Evolutionary conservation across 2,329 filamentous ascomycete species (phyloP).

Genomic region (Lithohypha guttulata): DNA sequence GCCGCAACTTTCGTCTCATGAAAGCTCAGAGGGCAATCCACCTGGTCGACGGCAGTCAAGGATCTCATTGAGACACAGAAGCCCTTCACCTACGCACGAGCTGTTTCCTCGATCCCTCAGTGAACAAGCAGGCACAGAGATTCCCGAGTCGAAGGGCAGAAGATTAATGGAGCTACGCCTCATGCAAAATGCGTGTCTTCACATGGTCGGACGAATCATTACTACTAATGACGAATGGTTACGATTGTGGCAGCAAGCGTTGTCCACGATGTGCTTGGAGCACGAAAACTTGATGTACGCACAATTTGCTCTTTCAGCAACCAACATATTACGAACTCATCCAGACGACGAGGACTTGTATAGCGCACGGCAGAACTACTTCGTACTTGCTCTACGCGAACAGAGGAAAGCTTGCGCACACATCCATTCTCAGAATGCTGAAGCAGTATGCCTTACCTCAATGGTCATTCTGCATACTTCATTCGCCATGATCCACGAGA

Average conservation of each 20-base stretch:
- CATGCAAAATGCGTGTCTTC: constrained; percentile 9
- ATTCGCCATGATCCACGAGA: constrained; percentile 25
- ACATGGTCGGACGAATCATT: constrained; percentile 7
- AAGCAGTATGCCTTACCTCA: constrained; percentile 24
- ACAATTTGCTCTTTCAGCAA: constrained; percentile 11
- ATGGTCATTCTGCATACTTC: constrained; percentile 25
- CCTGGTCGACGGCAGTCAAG: background rate
- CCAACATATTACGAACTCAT: constrained; percentile 9
- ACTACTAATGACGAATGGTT: constrained; percentile 3
- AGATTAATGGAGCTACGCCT: constrained; percentile 15
- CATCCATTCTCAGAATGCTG: constrained; percentile 22
- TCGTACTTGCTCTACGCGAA: constrained; percentile 23
- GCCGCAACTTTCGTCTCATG: background rate
- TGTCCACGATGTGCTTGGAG: constrained; percentile 10
- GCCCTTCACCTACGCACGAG: constrained; percentile 1
- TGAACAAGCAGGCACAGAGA: constrained; percentile 5
- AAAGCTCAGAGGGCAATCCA: background rate
- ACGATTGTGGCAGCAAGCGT: constrained; percentile 2
- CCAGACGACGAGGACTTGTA: constrained; percentile 9
- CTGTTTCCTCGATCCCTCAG: constrained; percentile 2
- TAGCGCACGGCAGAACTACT: constrained; percentile 13
- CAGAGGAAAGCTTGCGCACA: constrained; percentile 23
- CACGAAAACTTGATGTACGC: constrained; percentile 14
- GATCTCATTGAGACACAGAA: background rate
- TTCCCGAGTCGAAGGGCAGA: constrained; percentile 11